Conservation (phyloP, 2,329 filamentous ascomycete species). For the Exophiala xenobiotica region DNA sequence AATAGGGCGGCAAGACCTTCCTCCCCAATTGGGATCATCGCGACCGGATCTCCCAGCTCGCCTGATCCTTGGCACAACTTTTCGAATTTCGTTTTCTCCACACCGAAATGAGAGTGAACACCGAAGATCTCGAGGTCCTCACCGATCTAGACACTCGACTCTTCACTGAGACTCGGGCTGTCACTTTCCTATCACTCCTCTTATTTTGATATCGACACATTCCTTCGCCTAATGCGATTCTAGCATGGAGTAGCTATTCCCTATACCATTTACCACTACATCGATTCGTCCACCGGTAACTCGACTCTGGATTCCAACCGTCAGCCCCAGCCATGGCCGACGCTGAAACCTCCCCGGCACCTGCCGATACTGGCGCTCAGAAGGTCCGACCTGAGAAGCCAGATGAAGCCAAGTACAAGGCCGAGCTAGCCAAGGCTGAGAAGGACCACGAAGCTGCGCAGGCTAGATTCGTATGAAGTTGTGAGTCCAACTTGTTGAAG, state of each 20-base stretch:
- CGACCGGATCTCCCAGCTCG: too few relatives aligned
- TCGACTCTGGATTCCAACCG: constrained; percentile 5
- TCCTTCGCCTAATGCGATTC: constrained; percentile 4
- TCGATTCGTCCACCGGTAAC: constrained; percentile 18
- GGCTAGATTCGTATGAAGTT: constrained; percentile 61
- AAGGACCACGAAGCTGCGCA: constrained; percentile 80
- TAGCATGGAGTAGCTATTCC: constrained; percentile 24
- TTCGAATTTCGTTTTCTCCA: constrained; percentile 2
- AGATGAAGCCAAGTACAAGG: constrained; percentile 81
- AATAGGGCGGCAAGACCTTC: too few relatives aligned
- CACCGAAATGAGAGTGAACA: background rate
- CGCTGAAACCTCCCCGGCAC: constrained; percentile 32
- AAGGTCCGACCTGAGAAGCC: constrained; percentile 74
- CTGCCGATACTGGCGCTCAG: constrained; percentile 37
- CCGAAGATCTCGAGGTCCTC: background rate
- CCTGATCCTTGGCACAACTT: background rate
- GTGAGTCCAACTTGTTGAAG: background rate
- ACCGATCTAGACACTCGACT: background rate
- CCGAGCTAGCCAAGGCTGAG: constrained; percentile 74
- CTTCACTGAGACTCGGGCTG: background rate
- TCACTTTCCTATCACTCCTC: background rate
- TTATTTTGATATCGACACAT: background rate
- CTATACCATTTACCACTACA: constrained; percentile 12
- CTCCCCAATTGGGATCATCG: too few relatives aligned
- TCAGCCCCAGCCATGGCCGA: constrained; percentile 37